Evolutionary conservation across 768 basidiomycete genomes (phyloP), one percentile per base, ranked within the genome.

Genomic region (Collybia mongolica): DNA sequence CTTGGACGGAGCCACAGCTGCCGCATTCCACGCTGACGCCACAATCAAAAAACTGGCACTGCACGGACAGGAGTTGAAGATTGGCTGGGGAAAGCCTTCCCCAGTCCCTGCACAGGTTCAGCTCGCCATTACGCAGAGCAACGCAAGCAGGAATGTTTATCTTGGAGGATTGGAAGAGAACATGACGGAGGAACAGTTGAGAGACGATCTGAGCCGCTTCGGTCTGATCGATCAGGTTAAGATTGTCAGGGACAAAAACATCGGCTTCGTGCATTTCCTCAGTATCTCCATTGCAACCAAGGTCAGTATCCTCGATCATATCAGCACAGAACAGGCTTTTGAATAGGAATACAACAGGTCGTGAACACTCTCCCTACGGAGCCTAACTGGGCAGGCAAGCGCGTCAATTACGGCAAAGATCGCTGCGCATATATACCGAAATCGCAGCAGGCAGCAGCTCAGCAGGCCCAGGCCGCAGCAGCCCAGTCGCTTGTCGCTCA

Each of bases 221-320:
- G 97, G 97, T 18, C 76, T 96, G 23, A 98, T 99, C 60, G 97
- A 99, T 70, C 96, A 98, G 67, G 95, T 99, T 66, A 99, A 99
- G 81, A 98, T 99, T 63, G 97, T 98, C 45, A 74, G 96, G 54
- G 97, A 99, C 75, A 98, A 98, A 80, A 97, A 97, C 63, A 98
- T 98, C 51, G 97, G 95, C 2, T 99, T 99, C 66, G 94, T 99
- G 17, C 97, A 99, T 70, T 98, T 98, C 76, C 74, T 99, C 62
- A 93, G 90, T 66, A 97, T 99, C 65, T 81, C 89, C 18, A 83
- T 91, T 37, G 97, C 97, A 14, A 95, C 90, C 57, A 98, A 98
- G 89, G 93, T 93, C 47, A 7, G 78, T 69, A 44, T 22, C 20
- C 23, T 22, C 0, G 23, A 1, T 55, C 48, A 49, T 24, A 14